A percentile compares a stretch with the other conserved stretches of the same genome.
These are phyloP conservation scores for Hypocrella siamensis DNA, from an alignment of 2,329 filamentous ascomycete genomes.

Conservation along the genomic window DNA sequence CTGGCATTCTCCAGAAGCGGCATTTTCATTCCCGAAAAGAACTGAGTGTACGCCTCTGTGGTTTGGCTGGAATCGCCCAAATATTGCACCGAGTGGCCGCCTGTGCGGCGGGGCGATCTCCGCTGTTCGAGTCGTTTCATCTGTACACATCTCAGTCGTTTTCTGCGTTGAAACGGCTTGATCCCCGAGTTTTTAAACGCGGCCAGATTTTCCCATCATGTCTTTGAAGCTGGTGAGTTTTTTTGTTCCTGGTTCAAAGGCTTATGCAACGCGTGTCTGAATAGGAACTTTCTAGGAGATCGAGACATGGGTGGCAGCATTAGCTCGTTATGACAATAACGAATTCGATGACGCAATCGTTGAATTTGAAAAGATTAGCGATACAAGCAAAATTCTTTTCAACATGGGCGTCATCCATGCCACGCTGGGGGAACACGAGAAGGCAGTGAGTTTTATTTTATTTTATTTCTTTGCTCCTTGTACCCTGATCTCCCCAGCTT, in stretches of 20 bases:
- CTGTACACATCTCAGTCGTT: too few relatives aligned
- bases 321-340: conserved; percentile 88
- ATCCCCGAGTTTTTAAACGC: too few relatives aligned
- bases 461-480: not conserved
- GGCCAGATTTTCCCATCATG: conserved; percentile 26
- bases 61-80: too few relatives aligned
- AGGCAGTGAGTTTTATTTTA: conserved; percentile 52
- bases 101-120: too few relatives aligned
- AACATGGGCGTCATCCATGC: conserved; percentile 98
- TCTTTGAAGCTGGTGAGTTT: conserved; percentile 43
- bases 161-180: too few relatives aligned
- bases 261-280: not conserved
- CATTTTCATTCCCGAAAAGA: too few relatives aligned
- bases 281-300: conserved; percentile 55
- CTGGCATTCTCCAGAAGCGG: too few relatives aligned
- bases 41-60: too few relatives aligned
- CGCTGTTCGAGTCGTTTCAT: too few relatives aligned
- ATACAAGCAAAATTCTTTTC: conserved; percentile 97
- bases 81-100: too few relatives aligned
- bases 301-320: conserved; percentile 90
- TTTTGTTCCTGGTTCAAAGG: not conserved
- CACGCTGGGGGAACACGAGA: conserved; percentile 87
- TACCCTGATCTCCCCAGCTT: not conserved
- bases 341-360: conserved; percentile 83
- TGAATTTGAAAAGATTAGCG: conserved; percentile 73